A percentile compares a stretch with the other conserved stretches of the same genome.
Evolutionary conservation across 129 eudicot species (phyloP).

Genomic region (Flaveria linearis): DNA sequence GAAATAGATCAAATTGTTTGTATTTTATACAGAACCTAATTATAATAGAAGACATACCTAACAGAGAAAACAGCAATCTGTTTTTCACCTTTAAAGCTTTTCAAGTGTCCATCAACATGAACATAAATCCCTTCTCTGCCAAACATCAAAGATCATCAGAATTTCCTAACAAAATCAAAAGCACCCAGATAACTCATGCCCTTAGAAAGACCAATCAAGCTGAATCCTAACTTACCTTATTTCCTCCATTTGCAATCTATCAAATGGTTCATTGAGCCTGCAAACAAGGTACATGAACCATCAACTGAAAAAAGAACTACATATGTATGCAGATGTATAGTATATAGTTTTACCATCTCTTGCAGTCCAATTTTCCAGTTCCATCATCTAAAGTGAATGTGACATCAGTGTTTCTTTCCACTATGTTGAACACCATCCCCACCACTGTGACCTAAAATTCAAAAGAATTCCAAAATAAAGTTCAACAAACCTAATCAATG

Average conservation of each 20-base stretch:
- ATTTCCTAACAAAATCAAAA: not conserved
- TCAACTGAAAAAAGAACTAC: not conserved
- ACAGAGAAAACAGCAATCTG: slow-evolving; percentile 71
- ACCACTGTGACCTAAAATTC: slow-evolving; percentile 69
- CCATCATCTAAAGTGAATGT: slow-evolving; percentile 83
- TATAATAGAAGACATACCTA: slow-evolving; percentile 43
- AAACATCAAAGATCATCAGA: not conserved
- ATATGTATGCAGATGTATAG: not conserved
- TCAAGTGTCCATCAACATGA: slow-evolving; percentile 77
- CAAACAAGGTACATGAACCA: not conserved
- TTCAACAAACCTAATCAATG: not conserved
- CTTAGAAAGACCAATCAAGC: not conserved
- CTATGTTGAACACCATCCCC: slow-evolving; percentile 61
- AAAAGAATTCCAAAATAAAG: not conserved
- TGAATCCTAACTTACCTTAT: slow-evolving; percentile 45
- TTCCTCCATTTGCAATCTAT: slow-evolving; percentile 63
- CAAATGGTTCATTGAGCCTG: slow-evolving; percentile 82
- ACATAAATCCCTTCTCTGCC: slow-evolving; percentile 84
- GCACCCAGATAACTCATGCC: not conserved
- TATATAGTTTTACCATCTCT: slow-evolving; percentile 56
- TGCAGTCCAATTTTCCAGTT: slow-evolving; percentile 73
- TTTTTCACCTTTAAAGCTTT: slow-evolving; percentile 63
- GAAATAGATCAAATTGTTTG: not conserved
- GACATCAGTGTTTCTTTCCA: slow-evolving; percentile 73
- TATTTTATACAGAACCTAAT: not conserved